These are phyloP conservation scores for Monascus ruber DNA, from an alignment of 2,329 filamentous ascomycete genomes.

Conservation along the genomic window DNA sequence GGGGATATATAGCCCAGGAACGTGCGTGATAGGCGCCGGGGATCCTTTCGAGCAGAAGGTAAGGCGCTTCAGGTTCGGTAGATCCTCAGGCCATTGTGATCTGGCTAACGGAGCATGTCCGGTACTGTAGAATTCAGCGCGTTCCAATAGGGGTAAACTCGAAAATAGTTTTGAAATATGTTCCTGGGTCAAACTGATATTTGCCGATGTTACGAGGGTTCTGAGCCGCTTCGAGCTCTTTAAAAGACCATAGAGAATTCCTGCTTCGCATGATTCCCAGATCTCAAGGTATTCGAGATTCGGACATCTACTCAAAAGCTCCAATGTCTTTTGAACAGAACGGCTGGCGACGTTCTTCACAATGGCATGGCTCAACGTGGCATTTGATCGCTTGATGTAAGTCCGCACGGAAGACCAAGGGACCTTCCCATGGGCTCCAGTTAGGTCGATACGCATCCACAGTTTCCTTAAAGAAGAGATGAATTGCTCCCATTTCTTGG, in stretches of 20 bases:
- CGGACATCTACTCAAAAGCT: slow-evolving; percentile 23
- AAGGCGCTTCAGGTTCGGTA: slow-evolving; percentile 22
- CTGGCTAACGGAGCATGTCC: slow-evolving; percentile 3
- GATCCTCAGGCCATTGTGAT: slow-evolving; percentile 9
- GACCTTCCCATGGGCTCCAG: slow-evolving; percentile 33
- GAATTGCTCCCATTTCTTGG: slow-evolving; percentile 43
- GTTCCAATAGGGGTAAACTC: slow-evolving; percentile 17
- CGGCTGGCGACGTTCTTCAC: slow-evolving; percentile 17
- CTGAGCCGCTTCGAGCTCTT: slow-evolving; percentile 15
- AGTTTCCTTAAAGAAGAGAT: slow-evolving; percentile 36
- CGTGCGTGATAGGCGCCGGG: slow-evolving; percentile 4
- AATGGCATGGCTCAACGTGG: slow-evolving; percentile 20
- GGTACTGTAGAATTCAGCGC: slow-evolving; percentile 13
- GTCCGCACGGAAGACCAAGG: slow-evolving; percentile 21
- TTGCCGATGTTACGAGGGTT: slow-evolving; percentile 13
- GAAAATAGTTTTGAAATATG: slow-evolving; percentile 14
- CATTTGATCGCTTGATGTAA: slow-evolving; percentile 25
- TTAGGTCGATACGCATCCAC: slow-evolving; percentile 45
- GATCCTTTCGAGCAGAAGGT: slow-evolving; percentile 10
- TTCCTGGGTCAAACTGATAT: slow-evolving; percentile 15
- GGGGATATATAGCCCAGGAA: slow-evolving; percentile 10
- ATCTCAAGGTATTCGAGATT: slow-evolving; percentile 22
- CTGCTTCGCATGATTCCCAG: slow-evolving; percentile 7
- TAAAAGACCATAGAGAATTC: slow-evolving; percentile 16
- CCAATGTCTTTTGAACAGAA: slow-evolving; percentile 14